Percentiles rank a stretch among this genome's conserved stretches.
Evolutionary conservation across 2,329 filamentous ascomycete species (phyloP).

Genomic region (Arthrobotrys entomopaga): DNA sequence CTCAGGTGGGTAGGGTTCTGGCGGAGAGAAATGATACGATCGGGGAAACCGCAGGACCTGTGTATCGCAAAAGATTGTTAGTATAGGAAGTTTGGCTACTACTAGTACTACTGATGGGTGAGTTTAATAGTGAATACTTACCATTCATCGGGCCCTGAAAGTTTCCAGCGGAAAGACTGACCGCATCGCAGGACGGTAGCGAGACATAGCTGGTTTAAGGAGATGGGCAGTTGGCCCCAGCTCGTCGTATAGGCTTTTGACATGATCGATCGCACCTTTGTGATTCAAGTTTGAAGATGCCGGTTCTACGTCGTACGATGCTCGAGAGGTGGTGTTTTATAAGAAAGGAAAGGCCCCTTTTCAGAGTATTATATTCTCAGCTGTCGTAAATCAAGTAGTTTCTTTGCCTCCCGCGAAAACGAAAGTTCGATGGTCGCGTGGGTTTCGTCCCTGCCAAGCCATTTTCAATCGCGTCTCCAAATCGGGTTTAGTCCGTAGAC

Average conservation of each 20-base stretch:
- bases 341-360: constrained; percentile 13
- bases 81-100: constrained; percentile 2
- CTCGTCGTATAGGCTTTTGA: constrained; percentile 62
- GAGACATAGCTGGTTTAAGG: constrained; percentile 85
- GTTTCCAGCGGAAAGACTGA: constrained; percentile 95
- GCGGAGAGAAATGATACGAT: constrained; percentile 82
- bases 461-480: constrained; percentile 29
- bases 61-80: constrained; percentile 2
- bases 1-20: constrained; percentile 83
- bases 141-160: constrained; percentile 83
- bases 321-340: background rate
- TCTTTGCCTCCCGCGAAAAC: constrained; percentile 32
- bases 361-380: background rate
- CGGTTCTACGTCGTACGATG: background rate
- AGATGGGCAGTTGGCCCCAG: constrained; percentile 88
- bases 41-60: constrained; percentile 83
- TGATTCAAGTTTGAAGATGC: background rate
- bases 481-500: constrained; percentile 30
- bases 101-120: background rate
- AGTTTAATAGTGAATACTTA: constrained; percentile 60
- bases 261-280: constrained; percentile 13
- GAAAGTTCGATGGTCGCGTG: constrained; percentile 40
- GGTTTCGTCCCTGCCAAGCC: constrained; percentile 46
- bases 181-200: constrained; percentile 94
- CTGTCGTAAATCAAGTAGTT: background rate